Conservation (phyloP, 2,329 filamentous ascomycete species). For the Neospermospora avenae region DNA sequence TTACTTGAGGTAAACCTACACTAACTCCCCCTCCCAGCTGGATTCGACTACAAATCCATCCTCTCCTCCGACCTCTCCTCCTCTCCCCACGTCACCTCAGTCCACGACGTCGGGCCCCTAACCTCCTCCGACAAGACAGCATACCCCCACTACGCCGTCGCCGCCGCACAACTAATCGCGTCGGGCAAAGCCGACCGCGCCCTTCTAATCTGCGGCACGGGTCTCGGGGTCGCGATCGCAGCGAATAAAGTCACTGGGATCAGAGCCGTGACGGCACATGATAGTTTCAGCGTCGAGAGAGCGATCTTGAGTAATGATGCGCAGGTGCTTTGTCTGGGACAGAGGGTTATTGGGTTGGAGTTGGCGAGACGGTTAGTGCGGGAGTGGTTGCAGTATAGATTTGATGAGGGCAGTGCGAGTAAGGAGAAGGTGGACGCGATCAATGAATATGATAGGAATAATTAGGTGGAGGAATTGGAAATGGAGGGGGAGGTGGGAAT, state of each 20-base stretch:
- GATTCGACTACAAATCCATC: constrained; percentile 73
- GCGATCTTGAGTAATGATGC: constrained; percentile 81
- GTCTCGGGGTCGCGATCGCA: constrained; percentile 81
- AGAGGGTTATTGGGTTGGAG: constrained; percentile 79
- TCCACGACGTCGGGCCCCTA: constrained; percentile 65
- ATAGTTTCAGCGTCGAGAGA: constrained; percentile 79
- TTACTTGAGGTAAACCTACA: not conserved
- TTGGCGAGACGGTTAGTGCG: constrained; percentile 71
- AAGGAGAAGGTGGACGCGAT: constrained; percentile 30
- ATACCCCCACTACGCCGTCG: constrained; percentile 75
- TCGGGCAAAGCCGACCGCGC: constrained; percentile 70
- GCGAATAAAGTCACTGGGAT: constrained; percentile 86
- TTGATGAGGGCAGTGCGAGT: constrained; percentile 58
- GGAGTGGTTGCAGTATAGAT: constrained; percentile 83
- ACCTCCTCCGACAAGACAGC: constrained; percentile 69
- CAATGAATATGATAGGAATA: constrained; percentile 27
- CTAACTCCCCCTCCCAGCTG: constrained; percentile 35
- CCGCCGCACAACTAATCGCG: constrained; percentile 61
- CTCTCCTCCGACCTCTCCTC: constrained; percentile 70
- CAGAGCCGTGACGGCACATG: constrained; percentile 84
- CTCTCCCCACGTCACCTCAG: constrained; percentile 61
- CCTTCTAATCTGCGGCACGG: constrained; percentile 80
- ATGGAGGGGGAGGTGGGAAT: no score
- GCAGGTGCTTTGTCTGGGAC: constrained; percentile 82
- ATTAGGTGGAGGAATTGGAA: no score